These are phyloP conservation scores for Anacardium occidentale DNA, from an alignment of 345 rosid species.

Conservation along the genomic window DNA sequence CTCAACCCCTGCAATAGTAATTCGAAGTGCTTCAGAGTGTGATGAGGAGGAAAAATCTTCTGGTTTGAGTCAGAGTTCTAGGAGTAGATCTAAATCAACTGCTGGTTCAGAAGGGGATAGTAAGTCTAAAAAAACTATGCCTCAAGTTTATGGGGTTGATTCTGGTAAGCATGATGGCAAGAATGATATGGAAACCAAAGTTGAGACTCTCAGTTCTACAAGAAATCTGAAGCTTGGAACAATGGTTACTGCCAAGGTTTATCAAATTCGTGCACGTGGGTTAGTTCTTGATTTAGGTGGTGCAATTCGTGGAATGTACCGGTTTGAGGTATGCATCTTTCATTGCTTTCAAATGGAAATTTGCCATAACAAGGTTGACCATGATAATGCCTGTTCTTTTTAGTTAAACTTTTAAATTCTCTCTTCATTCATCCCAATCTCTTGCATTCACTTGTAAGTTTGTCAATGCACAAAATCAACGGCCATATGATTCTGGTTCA, in stretches of 20 bases:
- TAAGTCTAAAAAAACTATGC: constrained; percentile 22
- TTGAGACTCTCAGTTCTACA: constrained; percentile 30
- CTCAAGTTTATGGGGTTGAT: constrained; percentile 19
- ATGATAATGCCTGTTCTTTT: background rate
- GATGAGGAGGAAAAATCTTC: constrained; percentile 66
- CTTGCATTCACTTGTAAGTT: background rate
- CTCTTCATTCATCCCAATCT: background rate
- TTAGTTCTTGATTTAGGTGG: constrained; percentile 91
- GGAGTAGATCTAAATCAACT: constrained; percentile 31
- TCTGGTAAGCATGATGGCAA: constrained; percentile 15
- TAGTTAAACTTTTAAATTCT: background rate
- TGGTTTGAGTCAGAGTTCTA: constrained; percentile 31
- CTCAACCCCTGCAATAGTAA: constrained; percentile 53
- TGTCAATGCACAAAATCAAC: background rate
- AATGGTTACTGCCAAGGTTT: constrained; percentile 57
- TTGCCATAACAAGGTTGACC: background rate
- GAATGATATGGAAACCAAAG: constrained; percentile 26
- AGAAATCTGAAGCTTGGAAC: constrained; percentile 65
- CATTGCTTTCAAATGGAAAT: constrained; percentile 2
- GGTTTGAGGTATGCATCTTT: constrained; percentile 55
- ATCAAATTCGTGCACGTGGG: constrained; percentile 67
- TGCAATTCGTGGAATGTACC: constrained; percentile 86
- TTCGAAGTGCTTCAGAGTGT: constrained; percentile 86
- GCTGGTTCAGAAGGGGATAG: constrained; percentile 20
- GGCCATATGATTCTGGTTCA: background rate